Base-by-base conservation (phyloP, 306 rosid species). In the Cicer chorassanicum region DNA sequence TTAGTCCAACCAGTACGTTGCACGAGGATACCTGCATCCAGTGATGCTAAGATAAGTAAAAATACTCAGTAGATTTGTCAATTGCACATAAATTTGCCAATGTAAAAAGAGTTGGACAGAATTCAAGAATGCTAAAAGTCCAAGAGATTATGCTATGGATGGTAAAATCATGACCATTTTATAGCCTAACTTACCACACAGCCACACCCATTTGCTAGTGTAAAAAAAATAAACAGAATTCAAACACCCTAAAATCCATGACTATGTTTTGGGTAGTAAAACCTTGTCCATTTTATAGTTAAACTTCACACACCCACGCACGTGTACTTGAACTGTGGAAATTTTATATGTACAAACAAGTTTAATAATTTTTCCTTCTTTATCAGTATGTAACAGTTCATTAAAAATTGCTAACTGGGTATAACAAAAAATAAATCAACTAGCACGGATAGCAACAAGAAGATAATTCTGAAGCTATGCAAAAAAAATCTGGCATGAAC, bases 1-100 rank as follows among this genome's bases (percentile, higher is more conserved):
- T 85, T 87, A 45, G 95, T 94, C 97, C 97, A 94, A 72, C 99
- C 97, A 80, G 88, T 87, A 72, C 95, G 89, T 81, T 86, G 93
- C 73, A 90, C 97, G 14, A 89, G 87, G 81, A 84, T 86, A 85
- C 89, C 99, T 94, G 86, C 79, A 84, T 65, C 70, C 67, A 69
- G 68, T 59, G 53, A 87, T 57, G 78, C 54, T 24, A 39, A 75
- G 75, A 45, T 51, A 44, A 57, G 70, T 65, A 66, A 62, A 53
- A 55, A 60, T 45, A 67, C 69, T 46, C 48, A 9, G 38, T 61
- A 44, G 60, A 74, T 64, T 54, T 67, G 56, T 46, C 79, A 48
- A 68, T 65, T 61, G 60, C 67, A 69, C 24, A 65, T 43, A 71
- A 43, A 81, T 54, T 65, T 59, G 39, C 43, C 15, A 13, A 63